Base-by-base conservation (phyloP, 345 rosid genomes). In the Orychophragmus violaceus region DNA sequence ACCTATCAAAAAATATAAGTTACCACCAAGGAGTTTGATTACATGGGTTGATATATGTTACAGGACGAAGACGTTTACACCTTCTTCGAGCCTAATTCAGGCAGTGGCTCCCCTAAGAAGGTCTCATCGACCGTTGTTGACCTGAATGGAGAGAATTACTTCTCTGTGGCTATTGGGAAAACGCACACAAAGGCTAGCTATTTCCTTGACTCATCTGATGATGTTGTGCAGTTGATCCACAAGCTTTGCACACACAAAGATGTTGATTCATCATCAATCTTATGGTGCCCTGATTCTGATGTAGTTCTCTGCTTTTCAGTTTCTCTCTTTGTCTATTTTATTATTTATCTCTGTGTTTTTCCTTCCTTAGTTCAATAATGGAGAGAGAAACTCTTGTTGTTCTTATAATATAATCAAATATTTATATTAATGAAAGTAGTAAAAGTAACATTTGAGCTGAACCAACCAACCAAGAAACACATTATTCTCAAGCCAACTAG, bases 21-120 rank as follows among this genome's bases (percentile, higher is more conserved):
- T 9, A 14, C 14, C 9, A 41, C 9, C 19, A 45, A 53, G 52
- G 61, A 29, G 32, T 3, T 17, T 73, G 35, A 48, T n/a, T 49
- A 17, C 28, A 52, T 39, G n/a, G 58, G 17, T 66, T 66, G 56
- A 63, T 17, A 28, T 53, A 10, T 74, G 66, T 37, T 49, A 18
- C 33, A 95, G 99, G 99, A 95, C 64, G 96, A 95, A 85, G 99
- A 91, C 53, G 86, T 91, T n/a, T 89, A 91, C 77, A 75, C 90
- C 4, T 91, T 91, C 76, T 95, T 95, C 11, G 97, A 95, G 82
- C 96, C 44, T 37, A 13, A 37, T n/a, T 37, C 13, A 13, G 44
- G 44, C 17, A 37, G 17, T 37, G 44, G 18, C 44, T 5, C 17
- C 44, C 8, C 1, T 18, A 14, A 41, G 9, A 93, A 89, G 77